A percentile compares a stretch with the other conserved stretches of the same genome.
These are phyloP conservation scores for Ophiostoma sp. DNA, from an alignment of 2,329 filamentous ascomycete species.

Conservation along the genomic window DNA sequence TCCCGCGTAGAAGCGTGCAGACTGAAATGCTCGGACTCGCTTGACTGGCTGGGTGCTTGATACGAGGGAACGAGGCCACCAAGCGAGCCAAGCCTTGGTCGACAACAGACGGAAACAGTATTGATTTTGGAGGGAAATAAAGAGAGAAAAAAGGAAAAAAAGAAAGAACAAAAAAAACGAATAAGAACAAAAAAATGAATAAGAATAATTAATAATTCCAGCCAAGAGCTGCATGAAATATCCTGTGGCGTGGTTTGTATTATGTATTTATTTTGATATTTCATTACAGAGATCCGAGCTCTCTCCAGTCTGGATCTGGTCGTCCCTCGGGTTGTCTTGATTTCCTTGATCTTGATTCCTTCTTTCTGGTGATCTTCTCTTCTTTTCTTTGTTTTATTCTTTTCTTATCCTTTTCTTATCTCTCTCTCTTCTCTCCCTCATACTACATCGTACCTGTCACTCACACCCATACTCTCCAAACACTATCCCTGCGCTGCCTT, in stretches of 20 bases:
- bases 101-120: constrained; percentile 7
- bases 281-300: too few relatives aligned
- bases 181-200: too few relatives aligned
- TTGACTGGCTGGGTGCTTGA: neutral
- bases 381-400: neutral
- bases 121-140: neutral
- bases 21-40: neutral
- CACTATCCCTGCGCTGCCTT: neutral
- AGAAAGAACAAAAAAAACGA: too few relatives aligned
- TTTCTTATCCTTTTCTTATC: neutral
- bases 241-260: neutral
- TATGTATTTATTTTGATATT: too few relatives aligned
- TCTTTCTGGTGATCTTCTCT: too few relatives aligned
- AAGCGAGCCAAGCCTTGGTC: constrained; percentile 10
- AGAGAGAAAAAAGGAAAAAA: too few relatives aligned
- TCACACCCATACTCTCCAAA: constrained; percentile 1
- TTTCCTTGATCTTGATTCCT: too few relatives aligned
- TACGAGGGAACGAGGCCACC: neutral
- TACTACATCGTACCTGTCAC: neutral
- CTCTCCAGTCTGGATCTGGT: too few relatives aligned
- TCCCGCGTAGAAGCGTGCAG: neutral
- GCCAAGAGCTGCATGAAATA: too few relatives aligned
- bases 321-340: too few relatives aligned
- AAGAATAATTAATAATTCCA: neutral
- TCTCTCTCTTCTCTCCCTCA: neutral